Percentiles rank a stretch among this genome's conserved stretches.
phyloP scores from a whole-genome alignment of 441 rosid species.

The Manihot esculenta region DNA sequence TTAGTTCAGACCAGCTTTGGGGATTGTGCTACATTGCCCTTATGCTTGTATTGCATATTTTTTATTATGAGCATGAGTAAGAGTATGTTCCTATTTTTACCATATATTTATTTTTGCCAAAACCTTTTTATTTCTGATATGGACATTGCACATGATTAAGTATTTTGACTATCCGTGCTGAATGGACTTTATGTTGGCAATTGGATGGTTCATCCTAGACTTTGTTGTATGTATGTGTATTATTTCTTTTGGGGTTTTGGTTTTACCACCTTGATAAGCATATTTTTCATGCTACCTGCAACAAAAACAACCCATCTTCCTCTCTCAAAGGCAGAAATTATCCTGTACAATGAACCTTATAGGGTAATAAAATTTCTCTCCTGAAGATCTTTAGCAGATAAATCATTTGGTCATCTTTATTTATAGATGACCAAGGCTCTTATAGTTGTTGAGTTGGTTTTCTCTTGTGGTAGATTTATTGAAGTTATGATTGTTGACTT shows the following conservation, averaged over 20 bases:
- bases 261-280: neutral
- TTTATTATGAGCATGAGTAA: no score
- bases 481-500: constrained; percentile 5
- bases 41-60: no score
- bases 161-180: neutral
- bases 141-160: neutral
- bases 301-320: neutral
- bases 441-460: neutral
- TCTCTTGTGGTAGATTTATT: neutral
- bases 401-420: neutral
- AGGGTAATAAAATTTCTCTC: no score
- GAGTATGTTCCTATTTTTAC: neutral
- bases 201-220: neutral
- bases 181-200: neutral
- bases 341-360: no score
- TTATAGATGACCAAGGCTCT: neutral
- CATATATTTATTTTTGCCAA: neutral
- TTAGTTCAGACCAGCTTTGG: neutral
- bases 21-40: neutral
- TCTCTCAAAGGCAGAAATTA: neutral
- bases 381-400: no score
- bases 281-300: neutral
- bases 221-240: neutral
- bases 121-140: neutral
- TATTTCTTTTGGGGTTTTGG: neutral